These are phyloP conservation scores for Hyaloscypha bicolor DNA, from an alignment of 495 filamentous ascomycete genomes.

Conservation along the genomic window DNA sequence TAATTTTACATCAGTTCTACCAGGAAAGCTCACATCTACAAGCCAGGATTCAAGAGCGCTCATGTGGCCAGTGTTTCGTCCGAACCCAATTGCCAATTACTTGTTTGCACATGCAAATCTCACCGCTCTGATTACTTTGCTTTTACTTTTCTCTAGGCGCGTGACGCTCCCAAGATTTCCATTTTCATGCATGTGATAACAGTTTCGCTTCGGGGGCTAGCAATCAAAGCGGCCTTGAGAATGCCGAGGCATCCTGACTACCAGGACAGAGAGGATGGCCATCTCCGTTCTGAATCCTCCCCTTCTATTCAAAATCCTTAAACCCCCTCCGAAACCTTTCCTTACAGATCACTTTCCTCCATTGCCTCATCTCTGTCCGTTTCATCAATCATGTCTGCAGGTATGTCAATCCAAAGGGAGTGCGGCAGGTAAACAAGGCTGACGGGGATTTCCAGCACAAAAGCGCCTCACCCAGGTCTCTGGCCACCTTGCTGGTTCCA, in stretches of 20 bases:
- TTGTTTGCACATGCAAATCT: slow-evolving; percentile 8
- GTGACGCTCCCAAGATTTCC: slow-evolving; percentile 5
- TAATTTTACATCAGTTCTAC: neutral
- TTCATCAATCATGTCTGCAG: slow-evolving; percentile 30
- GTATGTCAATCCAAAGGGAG: slow-evolving; percentile 13
- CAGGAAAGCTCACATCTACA: neutral
- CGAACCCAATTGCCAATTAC: neutral
- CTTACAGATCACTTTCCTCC: neutral
- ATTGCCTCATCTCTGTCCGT: neutral
- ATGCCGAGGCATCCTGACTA: slow-evolving; percentile 5
- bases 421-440: slow-evolving; percentile 11
- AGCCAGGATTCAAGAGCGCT: neutral
- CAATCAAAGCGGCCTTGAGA: slow-evolving; percentile 3
- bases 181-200: neutral
- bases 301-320: neutral
- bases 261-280: neutral
- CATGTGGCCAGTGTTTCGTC: neutral
- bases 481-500: slow-evolving; percentile 29
- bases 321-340: neutral
- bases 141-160: slow-evolving; percentile 15
- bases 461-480: slow-evolving; percentile 34
- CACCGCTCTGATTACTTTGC: neutral
- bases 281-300: slow-evolving; percentile 4
- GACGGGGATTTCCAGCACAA: slow-evolving; percentile 25
- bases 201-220: neutral